Evolutionary conservation across 2,329 filamentous ascomycete species (phyloP).

Genomic region (Rhynchosporium agropyri): DNA sequence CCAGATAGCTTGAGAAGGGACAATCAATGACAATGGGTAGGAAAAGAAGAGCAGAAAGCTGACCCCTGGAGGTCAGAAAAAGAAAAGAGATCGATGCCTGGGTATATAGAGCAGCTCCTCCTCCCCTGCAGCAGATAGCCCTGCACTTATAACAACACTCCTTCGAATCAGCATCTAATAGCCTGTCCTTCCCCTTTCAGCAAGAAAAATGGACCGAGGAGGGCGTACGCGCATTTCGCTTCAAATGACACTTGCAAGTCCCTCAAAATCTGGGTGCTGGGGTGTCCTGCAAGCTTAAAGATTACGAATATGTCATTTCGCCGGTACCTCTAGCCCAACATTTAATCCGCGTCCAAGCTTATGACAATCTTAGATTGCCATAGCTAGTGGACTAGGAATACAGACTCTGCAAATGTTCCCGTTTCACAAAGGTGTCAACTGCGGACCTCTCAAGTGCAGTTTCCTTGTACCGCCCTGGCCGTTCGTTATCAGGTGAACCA

Average conservation of each 20-base stretch:
- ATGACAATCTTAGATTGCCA: no score
- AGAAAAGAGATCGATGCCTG: constrained; percentile 36
- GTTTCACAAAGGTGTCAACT: no score
- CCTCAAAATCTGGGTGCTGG: constrained; percentile 11
- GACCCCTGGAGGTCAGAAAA: constrained; percentile 34
- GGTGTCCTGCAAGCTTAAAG: constrained; percentile 5
- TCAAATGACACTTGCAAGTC: constrained; percentile 1
- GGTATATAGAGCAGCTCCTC: constrained; percentile 34
- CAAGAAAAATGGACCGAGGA: constrained; percentile 3
- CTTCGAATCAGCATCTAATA: constrained; percentile 11
- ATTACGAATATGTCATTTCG: constrained; percentile 1
- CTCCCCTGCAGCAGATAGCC: constrained; percentile 15
- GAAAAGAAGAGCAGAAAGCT: constrained; percentile 20
- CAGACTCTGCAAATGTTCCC: no score
- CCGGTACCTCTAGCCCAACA: no score
- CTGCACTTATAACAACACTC: constrained; percentile 2
- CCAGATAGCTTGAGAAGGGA: constrained; percentile 6
- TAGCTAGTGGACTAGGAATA: no score
- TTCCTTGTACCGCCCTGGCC: constrained; percentile 1
- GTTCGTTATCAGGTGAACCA: constrained; percentile 14
- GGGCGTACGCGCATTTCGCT: constrained; percentile 20
- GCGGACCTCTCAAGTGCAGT: background rate
- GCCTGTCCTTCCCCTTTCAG: constrained; percentile 7
- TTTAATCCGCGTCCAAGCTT: no score
- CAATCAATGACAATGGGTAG: constrained; percentile 18